Evolutionary conservation across 148 eudicot species (phyloP).

Genomic region (Camellia granthamiana): DNA sequence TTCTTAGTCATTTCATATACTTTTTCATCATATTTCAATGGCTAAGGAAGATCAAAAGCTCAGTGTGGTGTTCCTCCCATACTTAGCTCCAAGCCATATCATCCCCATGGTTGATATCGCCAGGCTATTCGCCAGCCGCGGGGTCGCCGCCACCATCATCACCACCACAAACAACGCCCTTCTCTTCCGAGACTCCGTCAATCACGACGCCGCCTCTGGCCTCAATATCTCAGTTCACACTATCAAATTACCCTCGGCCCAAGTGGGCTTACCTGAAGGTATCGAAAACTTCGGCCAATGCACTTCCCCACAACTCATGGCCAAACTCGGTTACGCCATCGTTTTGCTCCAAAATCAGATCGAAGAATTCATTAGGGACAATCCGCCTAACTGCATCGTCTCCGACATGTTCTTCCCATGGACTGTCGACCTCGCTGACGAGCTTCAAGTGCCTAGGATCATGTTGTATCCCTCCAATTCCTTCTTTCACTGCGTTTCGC

Average conservation of each 20-base stretch:
- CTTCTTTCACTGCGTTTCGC: constrained; percentile 18
- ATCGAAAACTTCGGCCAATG: constrained; percentile 26
- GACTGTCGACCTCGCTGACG: constrained; percentile 33
- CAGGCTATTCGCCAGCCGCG: constrained; percentile 29
- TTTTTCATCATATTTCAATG: too few species aligned
- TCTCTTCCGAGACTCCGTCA: constrained; percentile 18
- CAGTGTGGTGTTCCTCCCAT: constrained; percentile 36
- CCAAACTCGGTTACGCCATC: constrained; percentile 15
- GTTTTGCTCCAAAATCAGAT: constrained; percentile 20
- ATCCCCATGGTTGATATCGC: constrained; percentile 43
- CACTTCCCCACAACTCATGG: constrained; percentile 2
- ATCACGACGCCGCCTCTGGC: background rate
- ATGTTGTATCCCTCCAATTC: constrained; percentile 26
- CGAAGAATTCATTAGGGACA: constrained; percentile 24
- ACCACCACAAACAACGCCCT: constrained; percentile 43
- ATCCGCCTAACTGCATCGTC: constrained; percentile 33
- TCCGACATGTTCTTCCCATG: constrained; percentile 34
- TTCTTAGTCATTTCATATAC: too few species aligned
- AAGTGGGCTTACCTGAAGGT: constrained; percentile 30
- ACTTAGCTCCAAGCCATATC: constrained; percentile 45
- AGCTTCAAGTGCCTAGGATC: constrained; percentile 34
- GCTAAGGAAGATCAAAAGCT: background rate
- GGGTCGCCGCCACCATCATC: constrained; percentile 33
- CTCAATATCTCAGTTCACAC: constrained; percentile 20
- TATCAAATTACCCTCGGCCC: constrained; percentile 28